Base-by-base conservation (phyloP, 116 monocot species). In the Trichopus zeylanicus region DNA sequence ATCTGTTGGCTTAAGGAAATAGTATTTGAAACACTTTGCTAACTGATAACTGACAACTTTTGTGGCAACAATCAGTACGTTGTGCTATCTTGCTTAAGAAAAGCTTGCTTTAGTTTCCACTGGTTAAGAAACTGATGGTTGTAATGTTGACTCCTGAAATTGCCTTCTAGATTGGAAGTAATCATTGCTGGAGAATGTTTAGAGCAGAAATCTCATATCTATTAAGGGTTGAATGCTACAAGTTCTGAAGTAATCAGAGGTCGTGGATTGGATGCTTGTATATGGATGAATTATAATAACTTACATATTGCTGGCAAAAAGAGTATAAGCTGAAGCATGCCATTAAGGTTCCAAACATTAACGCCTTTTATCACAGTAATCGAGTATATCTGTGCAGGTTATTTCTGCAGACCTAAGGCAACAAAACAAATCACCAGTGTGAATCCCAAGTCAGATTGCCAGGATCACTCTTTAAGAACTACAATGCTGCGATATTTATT, bases 321-420 rank as follows among this genome's bases (percentile, higher is more conserved):
- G 24, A 55, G 53, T 48, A 64, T 66, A 20, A 65, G 46, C 48
- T 30, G 16, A 68, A 59, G 75, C 31, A 62, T 34, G 16, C 68
- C 46, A 51, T 49, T 52, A 59, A 71, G 29, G 18, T 58, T 56
- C 61, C 51, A 24, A n/a, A 72, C 47, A 60, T 65, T 25, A 23
- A 10, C 56, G 70, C 27, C 69, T 81, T 76, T 61, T 49, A 59
- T 80, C 66, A 68, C 51, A 59, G 61, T 92, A 67, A 88, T 72
- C 32, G 69, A 72, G 73, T 82, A 73, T 75, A 82, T 93, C 73
- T 84, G 76, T 93, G 85, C 93, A 93, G 93, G 93, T 88, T 74
- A 39, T 80, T 33, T 75, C 74, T 76, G 69, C 77, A 79, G 82
- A 75, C 71, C 58, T 81, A 78, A 80, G 80, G 73, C 73, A 75